These are phyloP conservation scores for Cupressus sempervirens DNA, from an alignment of 75 land plant species.

Conservation along the genomic window DNA sequence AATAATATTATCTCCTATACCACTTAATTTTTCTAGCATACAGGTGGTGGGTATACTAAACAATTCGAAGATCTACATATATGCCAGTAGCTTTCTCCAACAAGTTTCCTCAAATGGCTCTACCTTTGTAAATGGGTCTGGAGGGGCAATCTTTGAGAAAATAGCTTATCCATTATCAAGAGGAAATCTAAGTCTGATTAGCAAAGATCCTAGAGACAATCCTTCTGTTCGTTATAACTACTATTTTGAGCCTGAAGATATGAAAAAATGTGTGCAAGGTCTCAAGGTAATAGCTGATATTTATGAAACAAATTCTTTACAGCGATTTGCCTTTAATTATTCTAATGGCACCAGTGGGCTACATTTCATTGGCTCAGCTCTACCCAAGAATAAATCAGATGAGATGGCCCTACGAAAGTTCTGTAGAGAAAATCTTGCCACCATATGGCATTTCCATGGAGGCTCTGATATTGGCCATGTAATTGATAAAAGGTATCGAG, in stretches of 20 bases:
- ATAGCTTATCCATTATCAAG: slow-evolving; percentile 62
- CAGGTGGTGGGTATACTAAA: slow-evolving; percentile 70
- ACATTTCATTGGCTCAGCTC: background rate
- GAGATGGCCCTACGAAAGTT: background rate
- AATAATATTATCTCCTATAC: slow-evolving; percentile 42
- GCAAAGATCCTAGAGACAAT: slow-evolving; percentile 50
- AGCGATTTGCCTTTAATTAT: background rate
- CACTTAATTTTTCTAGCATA: slow-evolving; percentile 47
- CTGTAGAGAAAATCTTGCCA: background rate
- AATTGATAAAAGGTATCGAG: background rate
- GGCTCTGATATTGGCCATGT: slow-evolving; percentile 11
- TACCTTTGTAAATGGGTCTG: background rate
- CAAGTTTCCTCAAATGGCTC: background rate
- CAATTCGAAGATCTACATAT: slow-evolving; percentile 46
- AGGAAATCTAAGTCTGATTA: slow-evolving; percentile 52
- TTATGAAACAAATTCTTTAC: background rate
- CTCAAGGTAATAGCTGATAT: slow-evolving; percentile 29
- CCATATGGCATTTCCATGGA: slow-evolving; percentile 20
- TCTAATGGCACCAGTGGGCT: background rate
- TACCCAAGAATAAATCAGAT: background rate
- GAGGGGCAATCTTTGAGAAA: slow-evolving; percentile 35
- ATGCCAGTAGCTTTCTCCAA: slow-evolving; percentile 45
- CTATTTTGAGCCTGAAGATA: slow-evolving; percentile 55
- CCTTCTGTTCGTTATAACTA: slow-evolving; percentile 85
- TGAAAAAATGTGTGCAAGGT: slow-evolving; percentile 60